Base-by-base conservation (phyloP, 805 yeast genomes). In the Schizosaccharomyces osmophilus region DNA sequence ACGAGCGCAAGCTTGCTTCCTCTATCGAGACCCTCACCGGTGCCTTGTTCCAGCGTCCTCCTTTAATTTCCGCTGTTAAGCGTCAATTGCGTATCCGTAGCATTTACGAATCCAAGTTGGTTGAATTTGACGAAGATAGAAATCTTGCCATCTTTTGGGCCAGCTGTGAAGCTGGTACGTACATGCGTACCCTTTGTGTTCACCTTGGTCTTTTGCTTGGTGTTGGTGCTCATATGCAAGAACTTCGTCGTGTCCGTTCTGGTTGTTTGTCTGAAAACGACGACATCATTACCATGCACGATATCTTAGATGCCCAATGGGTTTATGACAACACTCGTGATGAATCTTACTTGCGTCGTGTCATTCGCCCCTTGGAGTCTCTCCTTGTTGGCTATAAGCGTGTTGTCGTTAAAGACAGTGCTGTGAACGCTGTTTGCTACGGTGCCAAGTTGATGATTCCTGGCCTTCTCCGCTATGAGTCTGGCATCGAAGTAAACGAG, bases 201-300 rank as follows among this genome's bases (percentile, higher is more conserved):
- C 98, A 93, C 75, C 78, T 93, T 70, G 98, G 98, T 77, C 89
- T 93, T 95, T 79, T 93, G 64, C 79, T 93, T 67, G 97, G 97
- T 69, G 97, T 88, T 67, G 98, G 98, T 73, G 98, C 97, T 68
- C 98, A 93, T 77, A 93, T 93, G 98, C 98, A 93, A 80, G 98
- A 93, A 77, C 83, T 93, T 69, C 87, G 98, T 77, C 89, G 98
- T 79, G 98, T 93, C 65, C 83, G 98, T 77, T 86, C 95, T 59
- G 98, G 98, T 73, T 97, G 97, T 63, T 72, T 93, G 71, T 78
- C 83, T 69, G 98, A 93, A 76, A 79, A 78, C 69, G 97, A 93
- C 71, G 83, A 84, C 74, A 76, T 93, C 78, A 96, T 93, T 63
- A 89, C 98, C 64, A 79, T 93, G 70, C 98, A 93, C 75, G 98